These are phyloP conservation scores for Penicillium capsulatum DNA, from an alignment of 2,329 filamentous ascomycete species.

Conservation along the genomic window DNA sequence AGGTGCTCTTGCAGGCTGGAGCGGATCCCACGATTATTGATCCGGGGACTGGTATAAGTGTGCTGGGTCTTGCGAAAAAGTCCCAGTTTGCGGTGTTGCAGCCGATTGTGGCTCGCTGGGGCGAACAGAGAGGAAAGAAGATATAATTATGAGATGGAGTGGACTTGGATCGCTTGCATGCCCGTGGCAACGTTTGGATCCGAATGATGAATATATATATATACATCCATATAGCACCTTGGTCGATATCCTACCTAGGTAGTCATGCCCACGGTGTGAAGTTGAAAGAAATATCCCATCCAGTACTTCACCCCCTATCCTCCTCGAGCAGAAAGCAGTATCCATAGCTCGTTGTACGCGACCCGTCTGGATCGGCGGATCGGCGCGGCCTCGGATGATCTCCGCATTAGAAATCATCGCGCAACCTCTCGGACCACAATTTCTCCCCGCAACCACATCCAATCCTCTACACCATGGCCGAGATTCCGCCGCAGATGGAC, in stretches of 20 bases:
- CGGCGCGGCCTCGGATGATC: conserved; percentile 7
- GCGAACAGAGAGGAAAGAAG: too few relatives aligned
- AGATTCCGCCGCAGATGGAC: conserved; percentile 18
- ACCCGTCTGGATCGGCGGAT: too few relatives aligned
- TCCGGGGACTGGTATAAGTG: conserved; percentile 9
- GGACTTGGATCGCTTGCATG: too few relatives aligned
- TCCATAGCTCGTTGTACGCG: too few relatives aligned
- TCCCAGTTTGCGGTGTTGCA: conserved; percentile 6
- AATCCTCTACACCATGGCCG: conserved; percentile 13
- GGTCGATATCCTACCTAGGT: too few relatives aligned
- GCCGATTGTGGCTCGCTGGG: conserved; percentile 5
- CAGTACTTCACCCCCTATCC: too few relatives aligned
- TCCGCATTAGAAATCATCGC: conserved; percentile 20
- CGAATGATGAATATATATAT: too few relatives aligned
- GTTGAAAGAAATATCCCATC: too few relatives aligned
- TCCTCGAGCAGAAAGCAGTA: too few relatives aligned
- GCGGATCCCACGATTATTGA: conserved; percentile 18
- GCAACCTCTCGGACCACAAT: not conserved
- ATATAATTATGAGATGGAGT: too few relatives aligned
- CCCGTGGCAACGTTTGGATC: too few relatives aligned
- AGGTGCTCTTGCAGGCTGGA: conserved; percentile 17
- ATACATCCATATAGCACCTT: not conserved
- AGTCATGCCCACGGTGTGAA: too few relatives aligned
- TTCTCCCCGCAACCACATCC: not conserved
- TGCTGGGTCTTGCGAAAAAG: conserved; percentile 8